Percentiles rank a stretch among this genome's conserved stretches.
These are phyloP conservation scores for Candida ponderosae DNA, from an alignment of 805 yeast genomes.

Conservation along the genomic window DNA sequence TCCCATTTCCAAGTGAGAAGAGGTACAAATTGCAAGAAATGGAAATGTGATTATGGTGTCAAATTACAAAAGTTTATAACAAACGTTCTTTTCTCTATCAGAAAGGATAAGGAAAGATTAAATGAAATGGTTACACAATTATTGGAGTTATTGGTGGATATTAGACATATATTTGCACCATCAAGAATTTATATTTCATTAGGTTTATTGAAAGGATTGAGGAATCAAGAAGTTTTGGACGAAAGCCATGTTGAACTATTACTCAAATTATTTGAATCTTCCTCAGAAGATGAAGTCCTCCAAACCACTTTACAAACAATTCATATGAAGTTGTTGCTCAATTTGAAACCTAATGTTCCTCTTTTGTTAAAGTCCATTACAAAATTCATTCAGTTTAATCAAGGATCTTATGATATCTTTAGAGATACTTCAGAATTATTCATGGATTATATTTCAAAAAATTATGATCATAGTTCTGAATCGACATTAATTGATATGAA, in stretches of 20 bases:
- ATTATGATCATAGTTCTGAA: constrained; percentile 6
- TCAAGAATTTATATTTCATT: constrained; percentile 52
- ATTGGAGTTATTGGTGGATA: constrained; percentile 38
- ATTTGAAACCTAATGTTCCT: constrained; percentile 23
- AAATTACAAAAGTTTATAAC: constrained; percentile 38
- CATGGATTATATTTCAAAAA: constrained; percentile 24
- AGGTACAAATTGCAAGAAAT: constrained; percentile 18
- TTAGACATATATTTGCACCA: constrained; percentile 56
- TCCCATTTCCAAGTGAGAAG: constrained; percentile 43
- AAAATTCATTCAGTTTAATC: constrained; percentile 15
- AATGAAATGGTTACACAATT: constrained; percentile 20
- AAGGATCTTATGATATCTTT: constrained; percentile 26
- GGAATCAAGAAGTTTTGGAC: constrained; percentile 16
- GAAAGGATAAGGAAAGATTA: constrained; percentile 21
- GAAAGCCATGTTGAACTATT: constrained; percentile 22
- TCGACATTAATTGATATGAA: not conserved
- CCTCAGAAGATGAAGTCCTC: constrained; percentile 45
- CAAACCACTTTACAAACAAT: constrained; percentile 44
- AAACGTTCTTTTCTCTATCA: constrained; percentile 23
- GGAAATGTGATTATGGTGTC: constrained; percentile 52
- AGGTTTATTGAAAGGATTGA: constrained; percentile 52
- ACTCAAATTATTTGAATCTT: constrained; percentile 26
- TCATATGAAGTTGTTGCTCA: constrained; percentile 36
- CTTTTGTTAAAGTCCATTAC: constrained; percentile 12
- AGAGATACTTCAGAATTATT: constrained; percentile 31